Percentiles rank a stretch among this genome's conserved stretches.
Evolutionary conservation across 306 rosid species (phyloP).

Genomic region (Cercis canadensis): DNA sequence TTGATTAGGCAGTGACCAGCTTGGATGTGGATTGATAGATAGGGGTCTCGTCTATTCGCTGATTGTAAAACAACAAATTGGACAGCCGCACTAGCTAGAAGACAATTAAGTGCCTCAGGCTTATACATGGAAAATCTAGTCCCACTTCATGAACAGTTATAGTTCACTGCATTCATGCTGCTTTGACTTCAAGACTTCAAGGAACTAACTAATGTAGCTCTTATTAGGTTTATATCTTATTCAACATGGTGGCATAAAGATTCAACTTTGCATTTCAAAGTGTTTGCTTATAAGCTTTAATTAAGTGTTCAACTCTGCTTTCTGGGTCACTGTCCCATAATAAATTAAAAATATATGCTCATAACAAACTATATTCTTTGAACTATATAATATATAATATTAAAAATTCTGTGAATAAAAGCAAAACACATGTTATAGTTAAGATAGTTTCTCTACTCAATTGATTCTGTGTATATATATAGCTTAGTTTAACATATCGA

Average conservation of each 20-base stretch:
- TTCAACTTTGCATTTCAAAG: not conserved
- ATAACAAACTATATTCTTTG: not conserved
- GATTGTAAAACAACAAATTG: not conserved
- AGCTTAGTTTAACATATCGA: too few relatives aligned
- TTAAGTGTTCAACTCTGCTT: not conserved
- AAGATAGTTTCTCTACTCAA: too few relatives aligned
- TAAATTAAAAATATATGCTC: not conserved
- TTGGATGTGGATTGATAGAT: slow-evolving; percentile 18
- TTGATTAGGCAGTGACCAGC: slow-evolving; percentile 40
- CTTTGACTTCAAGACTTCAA: slow-evolving; percentile 40
- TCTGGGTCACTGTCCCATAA: not conserved
- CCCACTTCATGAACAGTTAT: slow-evolving; percentile 34
- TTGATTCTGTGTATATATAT: too few relatives aligned
- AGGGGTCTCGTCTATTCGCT: not conserved
- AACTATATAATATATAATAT: too few relatives aligned
- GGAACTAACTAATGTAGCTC: not conserved
- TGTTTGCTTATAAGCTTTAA: not conserved
- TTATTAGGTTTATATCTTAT: slow-evolving; percentile 35
- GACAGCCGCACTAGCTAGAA: slow-evolving; percentile 7
- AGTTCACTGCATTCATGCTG: slow-evolving; percentile 31
- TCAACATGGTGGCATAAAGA: not conserved
- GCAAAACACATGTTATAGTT: not conserved
- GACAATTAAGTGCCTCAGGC: slow-evolving; percentile 17
- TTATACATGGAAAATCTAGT: slow-evolving; percentile 36
- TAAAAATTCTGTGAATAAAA: not conserved